Base-by-base conservation (phyloP, 495 filamentous ascomycete genomes). In the Cercophora samala region DNA sequence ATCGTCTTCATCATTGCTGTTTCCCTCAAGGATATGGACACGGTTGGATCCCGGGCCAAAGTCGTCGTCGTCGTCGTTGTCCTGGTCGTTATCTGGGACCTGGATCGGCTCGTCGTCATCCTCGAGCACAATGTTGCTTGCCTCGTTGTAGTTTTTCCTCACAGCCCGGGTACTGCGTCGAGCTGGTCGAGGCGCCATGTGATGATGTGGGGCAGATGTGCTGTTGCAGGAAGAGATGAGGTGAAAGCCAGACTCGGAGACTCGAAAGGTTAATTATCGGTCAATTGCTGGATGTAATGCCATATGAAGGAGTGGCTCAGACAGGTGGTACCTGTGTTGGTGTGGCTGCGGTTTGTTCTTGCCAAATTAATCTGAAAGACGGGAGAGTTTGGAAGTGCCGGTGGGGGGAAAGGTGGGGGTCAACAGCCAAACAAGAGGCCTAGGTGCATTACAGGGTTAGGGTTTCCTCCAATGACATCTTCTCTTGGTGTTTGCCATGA, bases 91-190 rank as follows among this genome's bases (percentile, higher is more conserved):
- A 19, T 56, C 63, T 5, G 70, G 64, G 6, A 66, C 42, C 0
- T 58, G 8, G 8, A 75, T 62, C 15, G 68, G 65, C 22, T 75
- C 73, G 13, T 76, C 73, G 2, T 69, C 73, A 21, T 73, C 72
- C 23, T 68, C 69, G 29, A 67, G 60, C 24, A 62, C 25, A 19
- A 73, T 19, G 13, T 13, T 46, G 13, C 37, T 46, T 13, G 69
- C 69, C 26, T 73, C 71, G 37, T 63, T 62, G 37, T 76, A 76
- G 42, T 64, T 62, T 61, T 75, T 76, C 18, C 63, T 62, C 25
- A 71, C 58, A 51, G 69, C 71, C 5, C 74, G 58, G 1, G 74
- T 70, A 32, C 32, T 66, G 26, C 72, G 66, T 5, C 61, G 63
- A 53, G 42, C 15, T 9, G 17, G 66, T 5, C 61, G 63, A 53